These are phyloP conservation scores for Globisporangium apiculatum DNA, from an alignment of 352 stramenopile genomes.

Conservation along the genomic window DNA sequence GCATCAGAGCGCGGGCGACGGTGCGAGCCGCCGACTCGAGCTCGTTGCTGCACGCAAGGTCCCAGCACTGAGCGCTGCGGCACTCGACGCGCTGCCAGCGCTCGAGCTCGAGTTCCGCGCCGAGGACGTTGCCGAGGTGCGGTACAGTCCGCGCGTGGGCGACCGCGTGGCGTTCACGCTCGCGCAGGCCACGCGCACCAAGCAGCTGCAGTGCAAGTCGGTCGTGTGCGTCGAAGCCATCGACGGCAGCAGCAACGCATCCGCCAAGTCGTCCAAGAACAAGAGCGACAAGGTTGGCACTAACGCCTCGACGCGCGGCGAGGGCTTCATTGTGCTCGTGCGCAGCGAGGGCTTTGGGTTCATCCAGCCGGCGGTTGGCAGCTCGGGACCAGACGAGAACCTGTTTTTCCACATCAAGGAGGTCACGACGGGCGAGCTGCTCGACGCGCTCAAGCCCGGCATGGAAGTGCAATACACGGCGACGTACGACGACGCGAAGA, in stretches of 20 bases:
- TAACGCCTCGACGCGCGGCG: conserved; percentile 14
- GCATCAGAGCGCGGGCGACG: conserved; percentile 45
- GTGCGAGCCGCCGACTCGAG: conserved; percentile 26
- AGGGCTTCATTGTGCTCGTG: conserved; percentile 59
- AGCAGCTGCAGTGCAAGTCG: conserved; percentile 50
- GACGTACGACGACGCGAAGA: conserved; percentile 66
- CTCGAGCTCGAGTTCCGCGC: conserved; percentile 48
- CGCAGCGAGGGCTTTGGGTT: conserved; percentile 75
- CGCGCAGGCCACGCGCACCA: conserved; percentile 51
- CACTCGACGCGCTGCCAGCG: conserved; percentile 10
- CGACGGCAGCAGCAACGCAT: neutral
- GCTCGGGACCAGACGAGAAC: conserved; percentile 36
- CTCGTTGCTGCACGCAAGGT: conserved; percentile 27
- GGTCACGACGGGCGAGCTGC: conserved; percentile 39
- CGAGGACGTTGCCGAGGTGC: conserved; percentile 56
- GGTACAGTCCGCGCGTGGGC: conserved; percentile 55
- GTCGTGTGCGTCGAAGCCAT: conserved; percentile 38
- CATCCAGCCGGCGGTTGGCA: conserved; percentile 42
- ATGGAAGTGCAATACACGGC: conserved; percentile 63
- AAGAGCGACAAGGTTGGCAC: conserved; percentile 14
- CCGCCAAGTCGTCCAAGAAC: conserved; percentile 2
- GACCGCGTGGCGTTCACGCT: conserved; percentile 64
- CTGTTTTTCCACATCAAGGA: conserved; percentile 82
- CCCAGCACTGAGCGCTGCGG: conserved; percentile 8
- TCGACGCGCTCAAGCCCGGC: conserved; percentile 54